Conservation (phyloP, 306 rosid species). For the Castanea mollissima region DNA sequence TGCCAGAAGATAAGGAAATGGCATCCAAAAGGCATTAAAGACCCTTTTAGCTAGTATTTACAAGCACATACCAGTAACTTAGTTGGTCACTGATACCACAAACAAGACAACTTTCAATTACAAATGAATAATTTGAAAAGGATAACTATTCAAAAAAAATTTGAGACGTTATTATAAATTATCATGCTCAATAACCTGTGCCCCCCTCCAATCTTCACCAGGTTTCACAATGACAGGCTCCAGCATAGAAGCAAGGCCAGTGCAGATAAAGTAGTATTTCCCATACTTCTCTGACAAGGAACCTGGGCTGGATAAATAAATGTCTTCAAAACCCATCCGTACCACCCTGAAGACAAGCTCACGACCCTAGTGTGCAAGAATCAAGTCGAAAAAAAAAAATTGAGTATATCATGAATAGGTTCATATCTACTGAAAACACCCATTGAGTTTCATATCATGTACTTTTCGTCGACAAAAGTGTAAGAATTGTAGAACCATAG, state of each 20-base stretch:
- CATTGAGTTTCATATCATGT: background rate
- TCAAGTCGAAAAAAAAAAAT: background rate
- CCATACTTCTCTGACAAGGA: slow-evolving; percentile 75
- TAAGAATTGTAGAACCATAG: background rate
- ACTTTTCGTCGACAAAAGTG: background rate
- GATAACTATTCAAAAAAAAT: background rate
- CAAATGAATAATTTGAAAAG: background rate
- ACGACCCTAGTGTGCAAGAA: slow-evolving; percentile 51
- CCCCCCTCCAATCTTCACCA: slow-evolving; percentile 91
- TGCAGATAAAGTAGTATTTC: slow-evolving; percentile 77
- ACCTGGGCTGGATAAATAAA: slow-evolving; percentile 85
- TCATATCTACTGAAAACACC: background rate
- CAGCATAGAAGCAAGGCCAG: slow-evolving; percentile 90
- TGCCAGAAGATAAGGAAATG: background rate
- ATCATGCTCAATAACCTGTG: slow-evolving; percentile 93
- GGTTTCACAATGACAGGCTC: slow-evolving; percentile 82
- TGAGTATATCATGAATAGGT: background rate
- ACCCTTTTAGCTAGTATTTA: background rate
- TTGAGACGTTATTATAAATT: slow-evolving; percentile 43
- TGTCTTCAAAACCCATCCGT: slow-evolving; percentile 95
- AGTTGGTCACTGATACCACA: background rate
- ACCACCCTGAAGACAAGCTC: slow-evolving; percentile 84
- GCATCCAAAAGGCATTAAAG: background rate
- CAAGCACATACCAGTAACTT: background rate
- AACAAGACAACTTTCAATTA: background rate